Percentiles rank a stretch among this genome's conserved stretches.
phyloP scores from a whole-genome alignment of 1,139 yeast genomes.

The Wickerhamomyces sp. region DNA sequence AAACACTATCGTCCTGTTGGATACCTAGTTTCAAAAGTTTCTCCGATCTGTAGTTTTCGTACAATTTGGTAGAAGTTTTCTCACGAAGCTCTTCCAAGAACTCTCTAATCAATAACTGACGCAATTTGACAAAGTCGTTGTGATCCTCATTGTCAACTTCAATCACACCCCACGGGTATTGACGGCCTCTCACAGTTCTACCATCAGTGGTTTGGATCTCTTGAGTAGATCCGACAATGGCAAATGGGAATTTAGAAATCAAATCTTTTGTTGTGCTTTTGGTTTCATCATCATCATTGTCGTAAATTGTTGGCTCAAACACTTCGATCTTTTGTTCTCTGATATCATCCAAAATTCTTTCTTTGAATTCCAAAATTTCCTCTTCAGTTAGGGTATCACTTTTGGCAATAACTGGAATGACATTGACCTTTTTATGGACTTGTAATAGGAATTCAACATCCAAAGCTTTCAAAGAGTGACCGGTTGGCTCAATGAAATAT shows the following conservation, averaged over 20 bases:
- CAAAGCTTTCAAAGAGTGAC: constrained; percentile 88
- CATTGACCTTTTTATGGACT: constrained; percentile 81
- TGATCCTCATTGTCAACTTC: constrained; percentile 95
- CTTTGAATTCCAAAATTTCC: constrained; percentile 79
- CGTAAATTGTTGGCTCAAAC: constrained; percentile 84
- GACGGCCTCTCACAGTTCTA: constrained; percentile 77
- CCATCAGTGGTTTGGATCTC: constrained; percentile 79
- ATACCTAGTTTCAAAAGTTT: constrained; percentile 82
- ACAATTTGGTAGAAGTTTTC: constrained; percentile 67
- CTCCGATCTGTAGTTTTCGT: constrained; percentile 85
- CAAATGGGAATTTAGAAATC: constrained; percentile 91
- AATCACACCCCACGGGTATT: constrained; percentile 96
- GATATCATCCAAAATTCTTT: constrained; percentile 82
- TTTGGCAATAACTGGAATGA: constrained; percentile 93
- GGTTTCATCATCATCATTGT: constrained; percentile 66
- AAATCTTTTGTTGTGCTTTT: constrained; percentile 78
- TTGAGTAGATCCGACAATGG: constrained; percentile 86
- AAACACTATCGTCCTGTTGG: constrained; percentile 86
- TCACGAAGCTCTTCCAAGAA: constrained; percentile 94
- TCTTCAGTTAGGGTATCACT: constrained; percentile 85
- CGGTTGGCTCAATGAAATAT: constrained; percentile 94
- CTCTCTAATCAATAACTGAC: constrained; percentile 84
- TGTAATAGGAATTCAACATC: constrained; percentile 93
- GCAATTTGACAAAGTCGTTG: constrained; percentile 86
- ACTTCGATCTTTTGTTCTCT: constrained; percentile 89